Evolutionary conservation across 2,329 filamentous ascomycete genomes (phyloP), one percentile per base, ranked within the genome.

Genomic region (Nakataea oryzae): DNA sequence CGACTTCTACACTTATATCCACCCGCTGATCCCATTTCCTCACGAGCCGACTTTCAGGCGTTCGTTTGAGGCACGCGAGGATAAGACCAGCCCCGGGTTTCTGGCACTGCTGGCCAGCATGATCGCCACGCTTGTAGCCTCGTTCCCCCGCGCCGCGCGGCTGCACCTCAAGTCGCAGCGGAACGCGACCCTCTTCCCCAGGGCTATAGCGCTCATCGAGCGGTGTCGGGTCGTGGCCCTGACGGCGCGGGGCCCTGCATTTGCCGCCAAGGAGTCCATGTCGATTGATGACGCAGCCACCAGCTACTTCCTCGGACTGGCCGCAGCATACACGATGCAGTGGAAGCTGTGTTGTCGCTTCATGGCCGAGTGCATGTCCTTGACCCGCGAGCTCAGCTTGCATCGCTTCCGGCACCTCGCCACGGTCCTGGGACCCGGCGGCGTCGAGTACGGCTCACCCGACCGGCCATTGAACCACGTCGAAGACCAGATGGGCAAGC

Each of bases 1-100:
- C 71, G 89, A 93, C 75, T 93, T 90, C 79, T 93, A 92, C 74
- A 91, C 87, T 24, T 91, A 91, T 71, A 87, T 92, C 61, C 88
- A 92, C 67, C 89, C 89, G 1, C 79, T 93, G 11, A 84, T 84
- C 63, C 89, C 89, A 0, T 92, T 93, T 63, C 89, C 89, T 0
- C 89, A 93, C 72, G 88, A 92, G 70, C 88, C 88, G 0, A 89
- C 87, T 4, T 92, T 93, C 71, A 82, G 88, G 27, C 81, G 85
- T 64, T 85, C 85, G 1, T 89, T 91, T 71, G 79, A 80, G 9
- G 81, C 81, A 62, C 80, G 89, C 41, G 84, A 89, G 69, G 88
- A 91, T 70, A 79, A 85, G 61, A 82, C 79, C 8, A 86, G 85
- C 66, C 82, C 84, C 12, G 80, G 83, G 21, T 93, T 92, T 66